These are phyloP conservation scores for Dipteronia dyeriana DNA, from an alignment of 345 rosid genomes.

Conservation along the genomic window DNA sequence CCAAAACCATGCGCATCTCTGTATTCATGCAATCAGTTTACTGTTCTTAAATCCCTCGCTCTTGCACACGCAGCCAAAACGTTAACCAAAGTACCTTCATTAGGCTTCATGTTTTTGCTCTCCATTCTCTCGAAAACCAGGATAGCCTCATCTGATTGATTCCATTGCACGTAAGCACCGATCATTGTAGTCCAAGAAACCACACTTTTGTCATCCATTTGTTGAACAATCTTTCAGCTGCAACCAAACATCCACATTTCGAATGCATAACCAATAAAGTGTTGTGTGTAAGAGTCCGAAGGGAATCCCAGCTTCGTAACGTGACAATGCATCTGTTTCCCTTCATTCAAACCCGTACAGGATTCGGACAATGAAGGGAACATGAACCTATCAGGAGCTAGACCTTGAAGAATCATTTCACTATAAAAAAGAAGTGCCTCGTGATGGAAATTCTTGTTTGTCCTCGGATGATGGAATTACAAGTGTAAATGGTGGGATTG, in stretches of 20 bases:
- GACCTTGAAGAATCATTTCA: conserved; percentile 19
- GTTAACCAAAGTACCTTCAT: background rate
- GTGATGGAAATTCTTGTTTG: conserved; percentile 17
- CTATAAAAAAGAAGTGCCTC: conserved; percentile 16
- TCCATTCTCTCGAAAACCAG: conserved; percentile 14
- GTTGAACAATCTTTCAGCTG: conserved; percentile 17
- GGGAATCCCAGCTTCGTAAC: conserved; percentile 24
- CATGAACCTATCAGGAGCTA: conserved; percentile 22
- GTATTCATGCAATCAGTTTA: conserved; percentile 16
- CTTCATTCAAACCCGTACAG: conserved; percentile 2
- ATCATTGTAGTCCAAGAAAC: conserved; percentile 30
- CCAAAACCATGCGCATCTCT: conserved; percentile 23
- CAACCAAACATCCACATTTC: conserved; percentile 23
- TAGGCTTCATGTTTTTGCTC: background rate
- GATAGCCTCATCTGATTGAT: conserved; percentile 12
- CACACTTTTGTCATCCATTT: conserved; percentile 23
- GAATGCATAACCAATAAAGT: conserved; percentile 27
- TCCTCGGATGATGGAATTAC: conserved; percentile 29
- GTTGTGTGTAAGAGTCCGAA: no score
- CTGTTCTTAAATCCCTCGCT: conserved; percentile 13
- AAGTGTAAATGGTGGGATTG: background rate
- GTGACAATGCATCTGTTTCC: conserved; percentile 23
- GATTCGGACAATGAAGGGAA: conserved; percentile 33
- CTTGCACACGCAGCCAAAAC: background rate
- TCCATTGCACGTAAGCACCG: conserved; percentile 19